Percentiles rank a stretch among this genome's conserved stretches.
These are phyloP conservation scores for Akanthomyces dipterigenus DNA, from an alignment of 2,329 filamentous ascomycete species.

Conservation along the genomic window DNA sequence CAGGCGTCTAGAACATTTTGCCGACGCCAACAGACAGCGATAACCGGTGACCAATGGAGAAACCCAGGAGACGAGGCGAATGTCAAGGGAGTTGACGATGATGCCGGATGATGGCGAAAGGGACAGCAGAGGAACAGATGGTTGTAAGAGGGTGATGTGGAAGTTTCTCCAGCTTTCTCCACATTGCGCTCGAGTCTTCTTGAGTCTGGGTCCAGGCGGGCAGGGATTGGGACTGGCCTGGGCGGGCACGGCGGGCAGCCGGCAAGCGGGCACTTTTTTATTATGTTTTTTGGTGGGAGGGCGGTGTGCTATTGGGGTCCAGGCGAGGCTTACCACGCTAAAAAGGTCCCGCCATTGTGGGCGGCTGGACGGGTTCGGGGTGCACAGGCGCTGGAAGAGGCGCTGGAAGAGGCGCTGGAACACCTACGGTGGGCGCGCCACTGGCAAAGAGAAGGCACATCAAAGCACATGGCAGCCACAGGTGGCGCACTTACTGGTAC, in stretches of 20 bases:
- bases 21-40: slow-evolving; percentile 26
- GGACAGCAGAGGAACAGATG: slow-evolving; percentile 20
- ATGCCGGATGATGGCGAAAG: slow-evolving; percentile 19
- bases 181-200: slow-evolving; percentile 18
- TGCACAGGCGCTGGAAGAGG: too few species aligned
- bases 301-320: too few species aligned
- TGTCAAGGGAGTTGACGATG: slow-evolving; percentile 21
- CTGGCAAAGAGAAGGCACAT: too few species aligned
- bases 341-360: too few species aligned
- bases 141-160: slow-evolving; percentile 34
- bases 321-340: not conserved
- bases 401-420: not conserved
- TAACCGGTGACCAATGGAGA: slow-evolving; percentile 33
- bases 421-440: not conserved
- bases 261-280: not conserved
- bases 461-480: too few species aligned
- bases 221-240: slow-evolving; percentile 15
- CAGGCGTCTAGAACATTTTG: slow-evolving; percentile 34
- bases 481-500: too few species aligned
- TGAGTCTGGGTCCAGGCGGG: slow-evolving; percentile 9
- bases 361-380: too few species aligned
- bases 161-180: slow-evolving; percentile 32
- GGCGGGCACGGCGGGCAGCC: not conserved
- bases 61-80: slow-evolving; percentile 32
- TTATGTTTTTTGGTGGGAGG: not conserved